A percentile compares a stretch with the other conserved stretches of the same genome.
Evolutionary conservation across 225 moss, liverwort and hornwort species (phyloP).

Genomic region (Bryoerythrophyllum caledonicum): DNA sequence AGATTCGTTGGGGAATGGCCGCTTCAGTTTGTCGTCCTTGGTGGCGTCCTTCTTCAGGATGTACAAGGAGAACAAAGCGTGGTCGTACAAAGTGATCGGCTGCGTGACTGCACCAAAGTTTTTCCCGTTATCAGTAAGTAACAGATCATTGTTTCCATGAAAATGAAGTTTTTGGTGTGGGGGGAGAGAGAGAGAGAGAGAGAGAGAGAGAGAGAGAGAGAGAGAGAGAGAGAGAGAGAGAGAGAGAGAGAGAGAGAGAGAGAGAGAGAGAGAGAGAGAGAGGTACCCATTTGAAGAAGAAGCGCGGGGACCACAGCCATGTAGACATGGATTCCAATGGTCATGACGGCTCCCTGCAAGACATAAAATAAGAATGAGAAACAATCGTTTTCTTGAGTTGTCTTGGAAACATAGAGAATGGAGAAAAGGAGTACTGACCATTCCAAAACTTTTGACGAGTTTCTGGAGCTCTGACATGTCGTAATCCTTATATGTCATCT

Average conservation of each 20-base stretch:
- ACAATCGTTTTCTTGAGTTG: too few relatives aligned
- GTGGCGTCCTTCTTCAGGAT: conserved; percentile 65
- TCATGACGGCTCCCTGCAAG: conserved; percentile 69
- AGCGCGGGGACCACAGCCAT: conserved; percentile 87
- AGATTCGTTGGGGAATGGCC: conserved; percentile 70
- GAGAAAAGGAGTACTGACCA: conserved; percentile 40
- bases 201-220: too few relatives aligned
- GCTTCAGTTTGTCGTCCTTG: conserved; percentile 57
- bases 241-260: too few relatives aligned
- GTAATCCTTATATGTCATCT: conserved; percentile 64
- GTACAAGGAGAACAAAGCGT: conserved; percentile 72
- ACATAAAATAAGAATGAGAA: not conserved
- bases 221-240: too few relatives aligned
- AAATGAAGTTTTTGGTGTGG: too few relatives aligned
- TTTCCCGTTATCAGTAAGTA: not conserved
- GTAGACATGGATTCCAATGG: conserved; percentile 75
- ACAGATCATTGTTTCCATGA: not conserved
- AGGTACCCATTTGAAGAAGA: conserved; percentile 68
- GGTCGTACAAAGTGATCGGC: conserved; percentile 70
- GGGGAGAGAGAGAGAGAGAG: too few relatives aligned
- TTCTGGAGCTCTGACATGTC: conserved; percentile 71
- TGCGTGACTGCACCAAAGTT: conserved; percentile 59
- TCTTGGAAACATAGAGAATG: too few relatives aligned
- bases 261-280: too few relatives aligned
- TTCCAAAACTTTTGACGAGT: conserved; percentile 56